phyloP scores from a whole-genome alignment of 2,329 filamentous ascomycete species.

The Trichophyton verrucosum region DNA sequence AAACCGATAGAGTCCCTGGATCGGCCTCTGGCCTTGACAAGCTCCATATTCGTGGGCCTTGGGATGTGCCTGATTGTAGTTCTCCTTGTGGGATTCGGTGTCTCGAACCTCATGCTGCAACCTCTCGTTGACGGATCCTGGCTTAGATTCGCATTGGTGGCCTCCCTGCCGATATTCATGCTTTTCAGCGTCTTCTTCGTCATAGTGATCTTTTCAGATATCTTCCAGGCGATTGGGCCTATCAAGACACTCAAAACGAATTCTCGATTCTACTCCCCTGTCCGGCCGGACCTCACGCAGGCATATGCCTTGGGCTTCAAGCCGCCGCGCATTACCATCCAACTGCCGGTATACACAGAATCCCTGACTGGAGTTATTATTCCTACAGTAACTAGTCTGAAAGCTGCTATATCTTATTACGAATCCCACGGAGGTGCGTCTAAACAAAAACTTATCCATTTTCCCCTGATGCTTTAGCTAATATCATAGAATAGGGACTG shows the following conservation, averaged over 20 bases:
- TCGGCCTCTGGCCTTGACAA: slow-evolving; percentile 29
- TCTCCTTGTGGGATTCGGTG: slow-evolving; percentile 29
- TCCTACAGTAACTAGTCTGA: slow-evolving; percentile 45
- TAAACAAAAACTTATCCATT: too few species aligned
- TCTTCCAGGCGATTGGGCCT: slow-evolving; percentile 43
- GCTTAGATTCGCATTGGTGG: slow-evolving; percentile 17
- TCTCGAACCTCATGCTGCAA: slow-evolving; percentile 31
- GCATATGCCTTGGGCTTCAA: slow-evolving; percentile 15
- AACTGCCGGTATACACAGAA: slow-evolving; percentile 83
- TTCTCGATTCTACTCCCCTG: slow-evolving; percentile 34
- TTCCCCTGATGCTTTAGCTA: not conserved
- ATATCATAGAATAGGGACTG: slow-evolving; percentile 16
- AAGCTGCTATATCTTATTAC: slow-evolving; percentile 47
- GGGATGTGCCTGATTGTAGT: slow-evolving; percentile 29
- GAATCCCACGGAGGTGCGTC: slow-evolving; percentile 36
- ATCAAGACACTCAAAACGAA: slow-evolving; percentile 35
- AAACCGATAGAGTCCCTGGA: slow-evolving; percentile 30
- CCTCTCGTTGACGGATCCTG: slow-evolving; percentile 29
- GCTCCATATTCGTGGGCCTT: slow-evolving; percentile 30
- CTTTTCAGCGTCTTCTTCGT: slow-evolving; percentile 39
- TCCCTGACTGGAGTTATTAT: slow-evolving; percentile 56
- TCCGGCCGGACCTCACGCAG: slow-evolving; percentile 13
- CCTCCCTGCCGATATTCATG: slow-evolving; percentile 26
- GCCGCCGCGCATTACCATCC: slow-evolving; percentile 50
- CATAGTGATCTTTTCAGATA: slow-evolving; percentile 36